phyloP scores from a whole-genome alignment of 352 stramenopile species.

The Globisporangium barbulae region DNA sequence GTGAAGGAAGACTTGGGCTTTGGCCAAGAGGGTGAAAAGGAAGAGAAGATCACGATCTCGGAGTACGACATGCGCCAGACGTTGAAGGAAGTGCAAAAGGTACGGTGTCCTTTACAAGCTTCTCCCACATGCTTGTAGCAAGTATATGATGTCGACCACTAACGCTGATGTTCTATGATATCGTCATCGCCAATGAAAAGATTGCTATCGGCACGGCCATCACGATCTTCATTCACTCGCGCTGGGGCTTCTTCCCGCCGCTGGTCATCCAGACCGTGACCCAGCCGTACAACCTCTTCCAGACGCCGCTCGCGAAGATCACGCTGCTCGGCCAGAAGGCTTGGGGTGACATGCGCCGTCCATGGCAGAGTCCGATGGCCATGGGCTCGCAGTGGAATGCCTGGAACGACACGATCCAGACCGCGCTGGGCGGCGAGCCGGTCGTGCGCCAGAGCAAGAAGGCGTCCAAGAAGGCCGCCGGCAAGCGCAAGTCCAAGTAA shows the following conservation, averaged over 20 bases:
- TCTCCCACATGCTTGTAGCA: no score
- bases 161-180: neutral
- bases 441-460: conserved; percentile 59
- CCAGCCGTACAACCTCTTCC: conserved; percentile 73
- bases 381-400: conserved; percentile 65
- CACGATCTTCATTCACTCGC: conserved; percentile 71
- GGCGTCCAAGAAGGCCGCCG: conserved; percentile 53
- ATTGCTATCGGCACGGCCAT: conserved; percentile 59
- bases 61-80: conserved; percentile 76
- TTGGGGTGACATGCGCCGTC: conserved; percentile 75
- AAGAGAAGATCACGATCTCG: conserved; percentile 81
- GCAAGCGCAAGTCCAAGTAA: conserved; percentile 73
- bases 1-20: conserved; percentile 83
- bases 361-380: conserved; percentile 62
- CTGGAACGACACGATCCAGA: conserved; percentile 82
- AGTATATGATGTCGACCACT: neutral
- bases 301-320: conserved; percentile 65
- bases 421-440: conserved; percentile 53
- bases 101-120: conserved; percentile 18
- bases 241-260: conserved; percentile 80
- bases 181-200: conserved; percentile 15
- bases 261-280: conserved; percentile 79
- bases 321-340: conserved; percentile 55
- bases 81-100: conserved; percentile 69
- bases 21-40: conserved; percentile 61